phyloP scores from a whole-genome alignment of 371 early-diverging fungal species.

The Apophysomyces ossiformis region DNA sequence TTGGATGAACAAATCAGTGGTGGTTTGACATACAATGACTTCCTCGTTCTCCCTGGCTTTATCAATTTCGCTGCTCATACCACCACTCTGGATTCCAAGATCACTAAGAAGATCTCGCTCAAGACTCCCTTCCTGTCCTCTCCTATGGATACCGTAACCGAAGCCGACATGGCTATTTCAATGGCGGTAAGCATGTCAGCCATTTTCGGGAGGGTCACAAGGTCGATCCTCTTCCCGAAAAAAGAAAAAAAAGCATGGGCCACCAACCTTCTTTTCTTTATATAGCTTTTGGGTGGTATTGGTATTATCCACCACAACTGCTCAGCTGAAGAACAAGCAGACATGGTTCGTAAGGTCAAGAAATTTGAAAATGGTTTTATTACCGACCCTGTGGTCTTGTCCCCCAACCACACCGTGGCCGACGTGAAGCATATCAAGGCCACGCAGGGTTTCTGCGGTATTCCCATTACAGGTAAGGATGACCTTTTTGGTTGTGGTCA shows the following conservation, averaged over 20 bases:
- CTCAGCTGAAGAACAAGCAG: constrained; percentile 91
- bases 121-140: constrained; percentile 93
- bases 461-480: constrained; percentile 88
- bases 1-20: constrained; percentile 76
- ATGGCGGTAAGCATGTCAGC: constrained; percentile 74
- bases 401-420: constrained; percentile 82
- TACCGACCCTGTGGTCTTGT: constrained; percentile 88
- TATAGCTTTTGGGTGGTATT: constrained; percentile 87
- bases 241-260: not conserved
- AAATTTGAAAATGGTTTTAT: constrained; percentile 99
- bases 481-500: not conserved
- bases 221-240: not conserved
- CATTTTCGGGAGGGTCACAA: not conserved
- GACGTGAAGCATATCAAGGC: constrained; percentile 90
- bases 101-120: constrained; percentile 87
- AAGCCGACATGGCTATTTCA: constrained; percentile 95
- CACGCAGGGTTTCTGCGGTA: constrained; percentile 92
- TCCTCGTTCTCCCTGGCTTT: constrained; percentile 94
- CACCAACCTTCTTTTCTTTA: constrained; percentile 2
- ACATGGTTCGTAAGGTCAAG: constrained; percentile 97
- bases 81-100: constrained; percentile 78
- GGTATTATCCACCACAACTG: constrained; percentile 99
- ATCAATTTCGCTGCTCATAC: constrained; percentile 90
- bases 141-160: constrained; percentile 99
- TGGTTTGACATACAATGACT: constrained; percentile 98